A percentile compares a stretch with the other conserved stretches of the same genome.
Evolutionary conservation across 768 basidiomycete species (phyloP).

Genomic region (Boletus pseudo-olivaceus): DNA sequence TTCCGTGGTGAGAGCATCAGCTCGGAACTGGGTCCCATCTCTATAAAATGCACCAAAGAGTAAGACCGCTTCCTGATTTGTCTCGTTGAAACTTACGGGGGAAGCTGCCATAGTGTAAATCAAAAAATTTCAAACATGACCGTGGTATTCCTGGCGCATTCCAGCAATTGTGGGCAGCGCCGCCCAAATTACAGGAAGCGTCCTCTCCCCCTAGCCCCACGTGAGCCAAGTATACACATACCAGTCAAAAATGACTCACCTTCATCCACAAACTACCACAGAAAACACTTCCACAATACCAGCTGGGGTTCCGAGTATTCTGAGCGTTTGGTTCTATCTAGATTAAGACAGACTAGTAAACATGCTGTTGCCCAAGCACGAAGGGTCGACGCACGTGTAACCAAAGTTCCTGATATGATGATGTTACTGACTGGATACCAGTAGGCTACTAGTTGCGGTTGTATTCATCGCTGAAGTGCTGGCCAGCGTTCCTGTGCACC

Average conservation of each 20-base stretch:
- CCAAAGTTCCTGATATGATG: conserved; percentile 22
- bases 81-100: conserved; percentile 22
- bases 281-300: no score
- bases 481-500: conserved; percentile 41
- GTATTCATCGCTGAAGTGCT: conserved; percentile 57
- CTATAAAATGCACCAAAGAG: conserved; percentile 7
- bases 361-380: not conserved
- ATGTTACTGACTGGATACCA: conserved; percentile 17
- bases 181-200: conserved; percentile 15
- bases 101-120: conserved; percentile 9
- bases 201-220: no score
- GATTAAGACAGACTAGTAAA: not conserved
- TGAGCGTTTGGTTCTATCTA: no score
- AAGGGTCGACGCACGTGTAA: conserved; percentile 11
- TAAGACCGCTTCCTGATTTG: conserved; percentile 19
- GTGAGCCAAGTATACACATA: not conserved
- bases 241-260: not conserved
- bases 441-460: conserved; percentile 36
- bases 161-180: conserved; percentile 14
- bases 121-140: no score
- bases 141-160: not conserved
- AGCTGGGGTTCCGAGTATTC: no score
- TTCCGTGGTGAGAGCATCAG: conserved; percentile 10
- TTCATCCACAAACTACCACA: no score
- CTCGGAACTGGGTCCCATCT: not conserved